A percentile compares a stretch with the other conserved stretches of the same genome.
These are phyloP conservation scores for Fusarium goolgardi DNA, from an alignment of 2,329 filamentous ascomycete species.

Conservation along the genomic window DNA sequence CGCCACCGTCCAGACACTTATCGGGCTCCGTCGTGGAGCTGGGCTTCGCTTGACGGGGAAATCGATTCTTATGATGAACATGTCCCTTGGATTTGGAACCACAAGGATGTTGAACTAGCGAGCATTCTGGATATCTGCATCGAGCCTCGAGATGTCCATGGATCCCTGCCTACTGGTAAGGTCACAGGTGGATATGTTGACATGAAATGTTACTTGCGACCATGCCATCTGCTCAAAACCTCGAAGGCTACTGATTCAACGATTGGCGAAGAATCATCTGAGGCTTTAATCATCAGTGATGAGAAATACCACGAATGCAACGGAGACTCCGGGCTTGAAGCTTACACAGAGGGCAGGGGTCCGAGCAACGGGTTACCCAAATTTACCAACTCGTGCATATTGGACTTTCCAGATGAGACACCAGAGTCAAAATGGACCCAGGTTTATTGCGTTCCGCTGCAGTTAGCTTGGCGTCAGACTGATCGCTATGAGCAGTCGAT, in stretches of 20 bases:
- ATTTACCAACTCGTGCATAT: constrained; percentile 1
- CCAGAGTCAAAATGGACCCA: background rate
- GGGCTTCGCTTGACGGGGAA: background rate
- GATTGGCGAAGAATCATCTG: fast-evolving
- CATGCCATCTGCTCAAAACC: background rate
- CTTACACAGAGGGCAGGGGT: fast-evolving
- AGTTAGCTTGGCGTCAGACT: constrained; percentile 2
- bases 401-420: background rate
- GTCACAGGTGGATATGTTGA: background rate
- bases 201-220: background rate
- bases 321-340: fast-evolving
- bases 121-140: background rate
- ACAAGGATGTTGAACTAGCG: background rate
- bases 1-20: background rate
- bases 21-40: constrained; percentile 8
- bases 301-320: background rate
- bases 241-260: fast-evolving
- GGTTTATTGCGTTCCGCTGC: background rate
- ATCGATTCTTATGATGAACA: constrained; percentile 5
- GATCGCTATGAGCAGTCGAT: constrained; percentile 13
- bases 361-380: background rate
- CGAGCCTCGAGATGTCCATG: background rate
- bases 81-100: constrained; percentile 7
- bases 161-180: background rate
- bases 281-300: background rate